Evolutionary conservation across 768 basidiomycete species (phyloP).

Genomic region (Hypsizygus marmoreus): DNA sequence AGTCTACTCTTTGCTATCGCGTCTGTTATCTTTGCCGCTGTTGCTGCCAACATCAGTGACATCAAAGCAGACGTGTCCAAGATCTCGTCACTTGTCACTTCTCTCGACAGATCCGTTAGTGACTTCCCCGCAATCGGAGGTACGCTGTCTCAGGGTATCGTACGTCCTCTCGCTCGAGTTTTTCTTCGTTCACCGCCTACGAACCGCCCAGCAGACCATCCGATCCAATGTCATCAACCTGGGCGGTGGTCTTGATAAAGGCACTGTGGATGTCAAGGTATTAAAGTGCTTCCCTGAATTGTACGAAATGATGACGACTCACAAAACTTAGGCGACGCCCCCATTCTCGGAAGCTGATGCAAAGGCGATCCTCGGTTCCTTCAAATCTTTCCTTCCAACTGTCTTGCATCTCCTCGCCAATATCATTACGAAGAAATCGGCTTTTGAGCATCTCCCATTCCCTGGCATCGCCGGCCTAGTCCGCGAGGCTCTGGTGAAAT

Average conservation of each 20-base stretch:
- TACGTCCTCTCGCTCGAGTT: conserved; percentile 10
- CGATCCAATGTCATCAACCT: conserved; percentile 23
- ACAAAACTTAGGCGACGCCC: conserved; percentile 1
- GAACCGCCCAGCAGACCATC: conserved; percentile 19
- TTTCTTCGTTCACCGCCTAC: not conserved
- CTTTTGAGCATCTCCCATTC: conserved; percentile 22
- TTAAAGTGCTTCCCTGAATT: not conserved
- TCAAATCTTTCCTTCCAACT: conserved; percentile 15
- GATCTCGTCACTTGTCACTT: not conserved
- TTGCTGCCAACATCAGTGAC: conserved; percentile 7
- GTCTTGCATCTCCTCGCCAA: conserved; percentile 19
- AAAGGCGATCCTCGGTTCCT: conserved; percentile 19
- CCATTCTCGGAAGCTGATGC: conserved; percentile 22
- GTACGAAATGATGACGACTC: not conserved
- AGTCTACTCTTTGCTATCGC: conserved; percentile 1
- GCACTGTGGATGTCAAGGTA: conserved; percentile 27
- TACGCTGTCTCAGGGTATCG: conserved; percentile 25
- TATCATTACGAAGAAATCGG: conserved; percentile 27
- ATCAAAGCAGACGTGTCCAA: conserved; percentile 9
- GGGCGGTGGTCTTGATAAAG: conserved; percentile 22
- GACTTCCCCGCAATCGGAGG: conserved; percentile 17
- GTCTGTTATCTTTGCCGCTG: conserved; percentile 1
- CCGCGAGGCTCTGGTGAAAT: not conserved
- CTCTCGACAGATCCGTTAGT: conserved; percentile 9
- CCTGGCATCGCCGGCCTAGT: conserved; percentile 5